Evolutionary conservation across 2,329 filamentous ascomycete species (phyloP).

Genomic region (Cladophialophora chaetospira): DNA sequence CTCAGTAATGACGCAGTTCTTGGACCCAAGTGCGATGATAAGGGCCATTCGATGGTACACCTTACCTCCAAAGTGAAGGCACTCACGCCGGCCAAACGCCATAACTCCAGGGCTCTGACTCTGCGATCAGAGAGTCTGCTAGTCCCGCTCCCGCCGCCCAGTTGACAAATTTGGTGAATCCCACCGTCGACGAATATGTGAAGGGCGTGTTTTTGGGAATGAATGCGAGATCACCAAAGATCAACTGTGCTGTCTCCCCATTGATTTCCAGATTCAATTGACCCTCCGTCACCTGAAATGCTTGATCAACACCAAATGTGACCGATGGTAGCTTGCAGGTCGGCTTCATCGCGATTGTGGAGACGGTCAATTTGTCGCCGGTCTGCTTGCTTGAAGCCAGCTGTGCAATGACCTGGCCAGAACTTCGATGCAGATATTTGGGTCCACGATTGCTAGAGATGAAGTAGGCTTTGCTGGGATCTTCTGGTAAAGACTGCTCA

Average conservation of each 20-base stretch:
- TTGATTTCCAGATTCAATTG: constrained; percentile 25
- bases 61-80: neutral
- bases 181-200: constrained; percentile 26
- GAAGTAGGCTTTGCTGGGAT: constrained; percentile 22
- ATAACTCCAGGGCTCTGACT: constrained; percentile 17
- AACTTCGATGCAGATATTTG: constrained; percentile 23
- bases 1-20: no score
- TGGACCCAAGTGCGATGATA: no score
- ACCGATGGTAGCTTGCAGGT: neutral
- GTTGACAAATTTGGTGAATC: constrained; percentile 24
- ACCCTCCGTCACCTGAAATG: constrained; percentile 27
- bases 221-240: constrained; percentile 28
- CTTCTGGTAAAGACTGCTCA: constrained; percentile 20
- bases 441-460: constrained; percentile 29
- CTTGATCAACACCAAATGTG: constrained; percentile 22
- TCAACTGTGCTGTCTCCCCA: constrained; percentile 20
- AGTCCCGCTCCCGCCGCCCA: constrained; percentile 25
- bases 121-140: constrained; percentile 19
- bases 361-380: constrained; percentile 19
- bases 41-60: constrained; percentile 25
- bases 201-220: constrained; percentile 24
- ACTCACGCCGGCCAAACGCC: constrained; percentile 23
- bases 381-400: constrained; percentile 26
- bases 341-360: constrained; percentile 23
- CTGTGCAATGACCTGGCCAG: constrained; percentile 18